A percentile compares a stretch with the other conserved stretches of the same genome.
phyloP scores from a whole-genome alignment of 306 rosid genomes.

The Lathyrus oleraceus region DNA sequence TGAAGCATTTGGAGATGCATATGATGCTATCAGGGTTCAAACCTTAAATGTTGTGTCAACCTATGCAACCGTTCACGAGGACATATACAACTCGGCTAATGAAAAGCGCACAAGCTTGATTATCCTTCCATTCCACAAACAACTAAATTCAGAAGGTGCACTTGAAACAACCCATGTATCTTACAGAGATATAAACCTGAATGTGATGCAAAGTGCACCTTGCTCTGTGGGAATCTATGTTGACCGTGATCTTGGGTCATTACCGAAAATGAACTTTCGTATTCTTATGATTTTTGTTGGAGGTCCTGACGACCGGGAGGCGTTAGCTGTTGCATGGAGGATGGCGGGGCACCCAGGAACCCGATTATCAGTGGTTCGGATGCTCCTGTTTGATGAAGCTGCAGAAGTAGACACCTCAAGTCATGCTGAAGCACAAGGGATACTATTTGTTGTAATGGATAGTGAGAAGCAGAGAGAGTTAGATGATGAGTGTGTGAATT shows the following conservation, averaged over 20 bases:
- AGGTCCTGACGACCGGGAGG: constrained; percentile 65
- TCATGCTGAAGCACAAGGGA: neutral
- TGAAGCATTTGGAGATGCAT: constrained; percentile 21
- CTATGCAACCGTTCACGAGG: constrained; percentile 44
- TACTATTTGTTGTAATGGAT: constrained; percentile 15
- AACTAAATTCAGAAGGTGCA: neutral
- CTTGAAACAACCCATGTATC: constrained; percentile 23
- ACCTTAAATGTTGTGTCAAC: constrained; percentile 35
- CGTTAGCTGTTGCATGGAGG: constrained; percentile 56
- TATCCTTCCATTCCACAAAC: constrained; percentile 45
- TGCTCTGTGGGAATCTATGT: constrained; percentile 46
- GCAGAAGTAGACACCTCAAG: constrained; percentile 8
- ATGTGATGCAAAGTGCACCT: constrained; percentile 35
- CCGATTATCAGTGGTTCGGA: constrained; percentile 43
- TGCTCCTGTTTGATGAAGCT: constrained; percentile 34
- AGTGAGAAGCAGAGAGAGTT: constrained; percentile 35
- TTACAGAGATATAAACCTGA: constrained; percentile 31
- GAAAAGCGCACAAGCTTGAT: constrained; percentile 36
- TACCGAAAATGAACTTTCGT: neutral
- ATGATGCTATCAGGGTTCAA: constrained; percentile 34
- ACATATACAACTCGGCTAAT: constrained; percentile 30
- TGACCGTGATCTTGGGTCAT: constrained; percentile 31
- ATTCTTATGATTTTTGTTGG: constrained; percentile 42
- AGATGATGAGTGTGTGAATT: constrained; percentile 45
- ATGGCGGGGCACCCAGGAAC: constrained; percentile 48